Percentiles rank a stretch among this genome's conserved stretches.
Evolutionary conservation across 2,329 filamentous ascomycete species (phyloP).

Genomic region (Sporothrix sp.): DNA sequence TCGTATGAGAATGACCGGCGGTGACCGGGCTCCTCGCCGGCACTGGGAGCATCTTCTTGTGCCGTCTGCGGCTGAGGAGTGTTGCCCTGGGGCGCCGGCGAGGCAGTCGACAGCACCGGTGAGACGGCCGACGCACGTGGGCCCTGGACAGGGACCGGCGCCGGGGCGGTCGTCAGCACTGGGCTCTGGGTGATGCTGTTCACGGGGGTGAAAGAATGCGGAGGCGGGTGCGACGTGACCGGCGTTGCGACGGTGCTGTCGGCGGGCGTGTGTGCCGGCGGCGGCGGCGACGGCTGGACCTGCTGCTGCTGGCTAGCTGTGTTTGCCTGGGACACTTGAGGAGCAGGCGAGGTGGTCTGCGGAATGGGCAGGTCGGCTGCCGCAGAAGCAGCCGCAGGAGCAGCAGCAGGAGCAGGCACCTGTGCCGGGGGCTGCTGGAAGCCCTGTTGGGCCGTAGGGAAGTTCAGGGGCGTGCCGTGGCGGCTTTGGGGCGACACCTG

Average conservation of each 20-base stretch:
- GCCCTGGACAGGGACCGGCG: neutral
- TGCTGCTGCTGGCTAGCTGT: neutral
- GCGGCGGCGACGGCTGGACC: neutral
- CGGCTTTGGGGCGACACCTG: conserved; percentile 11
- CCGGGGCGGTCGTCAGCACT: neutral
- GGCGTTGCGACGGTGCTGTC: neutral
- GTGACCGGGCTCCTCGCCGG: too few relatives aligned
- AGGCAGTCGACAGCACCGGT: too few relatives aligned
- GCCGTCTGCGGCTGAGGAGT: too few relatives aligned
- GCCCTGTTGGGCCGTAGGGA: neutral
- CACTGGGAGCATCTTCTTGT: too few relatives aligned
- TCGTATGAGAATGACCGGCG: too few relatives aligned
- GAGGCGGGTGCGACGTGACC: neutral
- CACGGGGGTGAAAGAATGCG: neutral
- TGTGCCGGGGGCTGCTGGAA: conserved; percentile 1
- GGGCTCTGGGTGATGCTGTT: conserved; percentile 1
- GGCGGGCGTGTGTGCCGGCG: neutral
- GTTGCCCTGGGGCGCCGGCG: too few relatives aligned
- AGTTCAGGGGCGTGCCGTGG: conserved; percentile 8
- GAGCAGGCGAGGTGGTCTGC: neutral
- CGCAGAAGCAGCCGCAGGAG: neutral
- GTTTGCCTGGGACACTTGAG: too few relatives aligned
- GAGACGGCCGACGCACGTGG: too few relatives aligned
- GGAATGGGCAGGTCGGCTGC: neutral
- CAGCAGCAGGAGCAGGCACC: neutral